Evolutionary conservation across 1,139 yeast genomes (phyloP).

Genomic region (Yamadazyma atmosphaerica): DNA sequence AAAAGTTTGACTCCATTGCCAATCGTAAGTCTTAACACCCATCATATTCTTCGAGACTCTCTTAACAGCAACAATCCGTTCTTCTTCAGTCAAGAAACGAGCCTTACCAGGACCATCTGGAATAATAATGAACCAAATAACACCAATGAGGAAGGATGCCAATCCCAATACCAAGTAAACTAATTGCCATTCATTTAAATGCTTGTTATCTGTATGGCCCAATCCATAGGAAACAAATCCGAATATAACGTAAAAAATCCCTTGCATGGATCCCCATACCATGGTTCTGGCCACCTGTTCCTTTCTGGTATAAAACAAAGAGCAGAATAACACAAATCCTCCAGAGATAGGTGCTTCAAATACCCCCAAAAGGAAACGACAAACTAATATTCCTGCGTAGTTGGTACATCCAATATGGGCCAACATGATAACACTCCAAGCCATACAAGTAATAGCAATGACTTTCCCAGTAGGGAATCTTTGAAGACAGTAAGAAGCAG

Average conservation of each 20-base stretch:
- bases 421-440: constrained; percentile 53
- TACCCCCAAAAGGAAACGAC: constrained; percentile 46
- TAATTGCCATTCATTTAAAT: constrained; percentile 24
- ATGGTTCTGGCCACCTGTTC: constrained; percentile 36
- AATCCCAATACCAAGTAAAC: constrained; percentile 48
- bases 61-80: constrained; percentile 13
- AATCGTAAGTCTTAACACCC: constrained; percentile 44
- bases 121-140: constrained; percentile 19
- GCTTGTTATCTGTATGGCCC: constrained; percentile 26
- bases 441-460: constrained; percentile 39
- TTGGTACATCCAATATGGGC: constrained; percentile 44
- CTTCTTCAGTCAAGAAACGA: constrained; percentile 23
- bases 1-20: constrained; percentile 41
- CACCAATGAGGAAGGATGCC: constrained; percentile 18
- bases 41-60: constrained; percentile 20
- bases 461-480: constrained; percentile 54
- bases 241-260: constrained; percentile 30
- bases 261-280: constrained; percentile 27
- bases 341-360: constrained; percentile 38
- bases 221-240: constrained; percentile 32
- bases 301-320: constrained; percentile 21
- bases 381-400: constrained; percentile 50
- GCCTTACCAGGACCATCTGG: constrained; percentile 16
- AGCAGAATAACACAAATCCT: constrained; percentile 23
- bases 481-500: constrained; percentile 52